A percentile compares a stretch with the other conserved stretches of the same genome.
These are phyloP conservation scores for Marsdenia floribunda DNA, from an alignment of 257 asterid genomes.

Conservation along the genomic window DNA sequence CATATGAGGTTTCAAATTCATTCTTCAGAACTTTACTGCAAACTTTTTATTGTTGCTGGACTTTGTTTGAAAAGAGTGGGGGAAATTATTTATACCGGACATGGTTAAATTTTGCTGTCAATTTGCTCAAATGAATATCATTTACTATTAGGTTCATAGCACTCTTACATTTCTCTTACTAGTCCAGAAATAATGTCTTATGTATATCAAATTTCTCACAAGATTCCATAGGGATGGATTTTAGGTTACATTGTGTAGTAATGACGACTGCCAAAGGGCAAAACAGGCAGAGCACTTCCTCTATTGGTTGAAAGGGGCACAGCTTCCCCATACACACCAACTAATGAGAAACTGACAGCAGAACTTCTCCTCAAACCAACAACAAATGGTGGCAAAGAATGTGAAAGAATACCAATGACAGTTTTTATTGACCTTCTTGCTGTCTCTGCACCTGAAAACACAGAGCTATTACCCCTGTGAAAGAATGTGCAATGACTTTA, in stretches of 20 bases:
- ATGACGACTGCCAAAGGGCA: background rate
- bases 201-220: background rate
- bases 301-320: background rate
- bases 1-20: background rate
- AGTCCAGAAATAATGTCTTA: background rate
- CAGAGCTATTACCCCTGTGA: background rate
- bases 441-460: background rate
- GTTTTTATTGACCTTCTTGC: background rate
- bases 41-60: background rate
- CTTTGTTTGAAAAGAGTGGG: background rate
- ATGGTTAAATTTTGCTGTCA: background rate
- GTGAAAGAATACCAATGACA: background rate
- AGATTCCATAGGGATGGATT: background rate
- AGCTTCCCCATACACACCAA: constrained; percentile 1
- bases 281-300: background rate
- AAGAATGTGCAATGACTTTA: background rate
- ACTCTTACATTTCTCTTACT: background rate
- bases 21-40: background rate
- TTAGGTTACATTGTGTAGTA: background rate
- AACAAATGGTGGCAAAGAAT: background rate
- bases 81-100: background rate
- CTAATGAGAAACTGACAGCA: background rate
- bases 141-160: background rate
- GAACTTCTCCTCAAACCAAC: background rate
- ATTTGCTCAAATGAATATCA: background rate